phyloP scores from a whole-genome alignment of 73 alveolate genomes.

The Urostyla sp. region DNA sequence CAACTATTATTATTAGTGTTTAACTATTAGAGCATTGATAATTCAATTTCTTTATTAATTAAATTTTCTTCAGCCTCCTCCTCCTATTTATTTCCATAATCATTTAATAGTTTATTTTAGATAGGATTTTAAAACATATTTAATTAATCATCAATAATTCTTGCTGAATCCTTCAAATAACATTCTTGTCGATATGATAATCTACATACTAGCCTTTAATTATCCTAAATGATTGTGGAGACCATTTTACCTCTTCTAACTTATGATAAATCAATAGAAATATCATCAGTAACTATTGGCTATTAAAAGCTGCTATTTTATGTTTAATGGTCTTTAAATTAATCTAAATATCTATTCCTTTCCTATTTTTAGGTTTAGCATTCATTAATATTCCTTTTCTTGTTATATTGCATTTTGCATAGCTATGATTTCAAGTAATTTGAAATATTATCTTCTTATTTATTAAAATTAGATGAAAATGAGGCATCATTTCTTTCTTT shows the following conservation, averaged over 20 bases:
- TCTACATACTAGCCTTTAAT: too few relatives aligned
- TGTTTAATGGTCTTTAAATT: too few relatives aligned
- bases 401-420: background rate
- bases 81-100: background rate
- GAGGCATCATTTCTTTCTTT: background rate
- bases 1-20: background rate
- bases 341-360: too few relatives aligned
- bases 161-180: background rate
- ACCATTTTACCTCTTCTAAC: slow-evolving; percentile 14
- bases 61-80: slow-evolving; percentile 19
- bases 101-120: background rate
- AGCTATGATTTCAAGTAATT: background rate
- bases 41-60: slow-evolving; percentile 28
- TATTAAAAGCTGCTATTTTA: too few relatives aligned
- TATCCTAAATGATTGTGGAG: too few relatives aligned
- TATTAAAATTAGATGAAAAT: background rate
- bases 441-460: background rate
- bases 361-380: too few relatives aligned
- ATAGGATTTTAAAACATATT: slow-evolving; percentile 14
- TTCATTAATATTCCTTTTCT: background rate
- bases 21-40: background rate
- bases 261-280: slow-evolving; percentile 7
- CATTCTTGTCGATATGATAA: slow-evolving; percentile 2
- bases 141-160: background rate
- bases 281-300: background rate